Evolutionary conservation across 1,284 basidiomycete genomes (phyloP).

Genomic region (Cyathus olla): DNA sequence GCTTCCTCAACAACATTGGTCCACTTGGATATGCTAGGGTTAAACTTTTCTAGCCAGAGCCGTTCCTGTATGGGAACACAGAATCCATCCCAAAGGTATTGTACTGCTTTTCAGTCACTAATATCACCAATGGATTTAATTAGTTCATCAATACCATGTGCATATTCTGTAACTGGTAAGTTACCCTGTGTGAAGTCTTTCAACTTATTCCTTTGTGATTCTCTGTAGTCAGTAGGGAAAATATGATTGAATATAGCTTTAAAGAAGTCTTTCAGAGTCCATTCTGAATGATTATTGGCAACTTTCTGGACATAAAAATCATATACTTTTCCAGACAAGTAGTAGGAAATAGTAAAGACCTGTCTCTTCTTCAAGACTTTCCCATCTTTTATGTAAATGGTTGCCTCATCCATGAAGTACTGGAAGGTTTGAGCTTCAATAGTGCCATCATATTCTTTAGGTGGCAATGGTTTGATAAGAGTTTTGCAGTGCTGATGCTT

Average conservation of each 20-base stretch:
- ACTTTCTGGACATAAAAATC: slow-evolving; percentile 51
- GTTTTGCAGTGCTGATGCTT: background rate
- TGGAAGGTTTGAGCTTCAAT: slow-evolving; percentile 30
- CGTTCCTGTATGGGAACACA: slow-evolving; percentile 12
- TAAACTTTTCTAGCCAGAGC: slow-evolving; percentile 18
- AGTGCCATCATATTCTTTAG: slow-evolving; percentile 37
- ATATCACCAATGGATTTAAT: slow-evolving; percentile 34
- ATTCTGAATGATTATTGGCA: slow-evolving; percentile 25
- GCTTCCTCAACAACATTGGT: slow-evolving; percentile 19
- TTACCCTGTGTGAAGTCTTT: slow-evolving; percentile 20
- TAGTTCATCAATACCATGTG: slow-evolving; percentile 25
- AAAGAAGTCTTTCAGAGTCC: slow-evolving; percentile 42
- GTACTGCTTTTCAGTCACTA: slow-evolving; percentile 16
- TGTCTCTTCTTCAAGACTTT: slow-evolving; percentile 21
- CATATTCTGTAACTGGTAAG: slow-evolving; percentile 25
- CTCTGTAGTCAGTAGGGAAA: slow-evolving; percentile 51
- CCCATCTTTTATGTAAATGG: slow-evolving; percentile 36
- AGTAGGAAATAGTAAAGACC: slow-evolving; percentile 33
- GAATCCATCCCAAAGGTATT: slow-evolving; percentile 30
- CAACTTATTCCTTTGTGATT: slow-evolving; percentile 30
- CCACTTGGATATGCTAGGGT: slow-evolving; percentile 30
- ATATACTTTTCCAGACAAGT: slow-evolving; percentile 47
- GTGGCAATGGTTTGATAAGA: slow-evolving; percentile 32
- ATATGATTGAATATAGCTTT: slow-evolving; percentile 53
- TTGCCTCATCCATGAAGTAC: slow-evolving; percentile 39